Conservation (phyloP, 179 eudicot species). For the Spinacia oleracea region DNA sequence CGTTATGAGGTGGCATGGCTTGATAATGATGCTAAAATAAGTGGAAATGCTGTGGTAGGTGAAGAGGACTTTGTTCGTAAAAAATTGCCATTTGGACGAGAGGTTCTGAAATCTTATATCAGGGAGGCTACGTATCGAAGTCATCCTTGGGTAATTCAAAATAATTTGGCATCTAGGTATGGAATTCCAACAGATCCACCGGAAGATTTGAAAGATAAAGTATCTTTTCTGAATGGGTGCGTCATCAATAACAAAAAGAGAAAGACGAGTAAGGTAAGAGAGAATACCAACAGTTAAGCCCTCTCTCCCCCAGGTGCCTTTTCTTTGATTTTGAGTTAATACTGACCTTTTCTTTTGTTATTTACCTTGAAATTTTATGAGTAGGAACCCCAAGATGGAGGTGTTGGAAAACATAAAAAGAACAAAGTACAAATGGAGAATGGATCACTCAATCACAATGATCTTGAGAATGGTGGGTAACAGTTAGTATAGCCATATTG, state of each 20-base stretch:
- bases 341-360: constrained; percentile 7
- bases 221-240: constrained; percentile 55
- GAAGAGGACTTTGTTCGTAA: constrained; percentile 69
- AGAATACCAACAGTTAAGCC: constrained; percentile 18
- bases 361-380: not conserved
- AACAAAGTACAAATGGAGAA: constrained; percentile 23
- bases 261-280: constrained; percentile 54
- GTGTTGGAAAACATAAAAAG: constrained; percentile 28
- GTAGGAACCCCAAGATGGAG: constrained; percentile 29
- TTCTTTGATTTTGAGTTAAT: constrained; percentile 9
- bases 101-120: constrained; percentile 76
- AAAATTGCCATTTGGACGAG: constrained; percentile 78
- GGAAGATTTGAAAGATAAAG: constrained; percentile 51
- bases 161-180: constrained; percentile 66
- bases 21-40: constrained; percentile 51
- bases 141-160: constrained; percentile 91
- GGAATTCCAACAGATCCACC: constrained; percentile 81
- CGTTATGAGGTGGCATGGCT: constrained; percentile 88
- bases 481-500: constrained; percentile 8
- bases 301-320: constrained; percentile 16
- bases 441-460: constrained; percentile 18
- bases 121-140: constrained; percentile 87
- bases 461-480: constrained; percentile 31
- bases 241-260: constrained; percentile 62
- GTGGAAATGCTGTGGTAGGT: constrained; percentile 56